phyloP scores from a whole-genome alignment of 78 protist genomes.

The Pigoraptor vietnamica region DNA sequence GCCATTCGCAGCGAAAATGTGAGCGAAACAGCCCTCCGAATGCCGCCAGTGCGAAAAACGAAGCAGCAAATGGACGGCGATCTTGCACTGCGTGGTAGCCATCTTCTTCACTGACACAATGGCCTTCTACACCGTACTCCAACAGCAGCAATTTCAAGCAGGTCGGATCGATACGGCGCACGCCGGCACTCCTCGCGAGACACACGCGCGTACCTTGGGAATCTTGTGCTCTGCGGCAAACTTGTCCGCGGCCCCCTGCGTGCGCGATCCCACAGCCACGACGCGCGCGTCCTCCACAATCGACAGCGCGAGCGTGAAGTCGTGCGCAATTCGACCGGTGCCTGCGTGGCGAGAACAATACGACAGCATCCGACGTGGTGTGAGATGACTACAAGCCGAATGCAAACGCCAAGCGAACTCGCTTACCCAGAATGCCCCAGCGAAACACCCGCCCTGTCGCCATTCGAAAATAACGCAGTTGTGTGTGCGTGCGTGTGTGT shows the following conservation, averaged over 20 bases:
- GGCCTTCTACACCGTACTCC: background rate
- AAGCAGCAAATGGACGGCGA: background rate
- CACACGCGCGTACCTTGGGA: background rate
- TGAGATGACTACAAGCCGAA: background rate
- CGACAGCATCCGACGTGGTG: background rate
- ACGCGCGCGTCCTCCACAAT: background rate
- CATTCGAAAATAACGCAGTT: background rate
- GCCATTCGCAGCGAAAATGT: background rate
- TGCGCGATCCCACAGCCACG: background rate
- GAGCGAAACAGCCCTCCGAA: no score
- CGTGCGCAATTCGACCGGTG: background rate
- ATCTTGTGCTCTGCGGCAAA: background rate
- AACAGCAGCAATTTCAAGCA: background rate
- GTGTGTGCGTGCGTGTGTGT: background rate
- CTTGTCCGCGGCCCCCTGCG: background rate
- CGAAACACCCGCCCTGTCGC: background rate
- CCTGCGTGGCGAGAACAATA: background rate
- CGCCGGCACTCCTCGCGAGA: background rate
- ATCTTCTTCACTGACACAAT: background rate
- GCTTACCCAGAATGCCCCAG: background rate
- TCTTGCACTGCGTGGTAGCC: background rate
- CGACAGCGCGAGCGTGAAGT: background rate
- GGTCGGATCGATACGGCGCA: background rate
- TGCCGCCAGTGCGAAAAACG: background rate
- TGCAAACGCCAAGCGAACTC: background rate